Base-by-base conservation (phyloP, 1,284 basidiomycete species). In the Cutaneotrichosporon sp. region DNA sequence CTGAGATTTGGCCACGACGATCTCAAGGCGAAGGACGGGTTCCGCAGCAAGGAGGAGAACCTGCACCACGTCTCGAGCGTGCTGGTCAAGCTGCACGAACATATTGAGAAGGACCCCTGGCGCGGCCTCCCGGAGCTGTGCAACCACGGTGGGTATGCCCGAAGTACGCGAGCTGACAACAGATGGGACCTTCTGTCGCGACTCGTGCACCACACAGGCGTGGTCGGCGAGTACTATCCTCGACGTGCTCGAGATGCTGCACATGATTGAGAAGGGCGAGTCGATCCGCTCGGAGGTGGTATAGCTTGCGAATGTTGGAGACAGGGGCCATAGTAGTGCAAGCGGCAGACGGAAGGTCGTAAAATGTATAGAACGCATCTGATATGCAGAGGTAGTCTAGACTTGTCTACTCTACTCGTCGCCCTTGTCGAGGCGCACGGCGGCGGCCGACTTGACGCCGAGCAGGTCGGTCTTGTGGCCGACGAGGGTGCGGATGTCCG, bases 401-500 rank as follows among this genome's bases (percentile, higher is more conserved):
- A 58, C 42, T 18, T 21, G 32, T 34, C 42, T 18, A 21, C 18
- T 52, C 61, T 70, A 72, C 49, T 77, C 73, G 70, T 79, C 76
- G 26, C 76, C 78, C 74, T 81, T 81, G 62, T 81, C 83, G 71
- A 97, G 91, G 81, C 92, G 87, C 18, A 97, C 93, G 16, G 94
- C 93, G 0, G 92, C 87, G 34, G 91, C 89, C 76, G 88, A 90
- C 82, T 94, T 93, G 70, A 97, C 90, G 66, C 85, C 86, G 68
- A 92, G 92, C 72, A 96, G 86, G 59, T 92, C 89, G 22, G 94
- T 92, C 83, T 97, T 99, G 85, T 99, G 97, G 14, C 97, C 97
- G 58, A 99, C 91, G 53, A 99, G 84, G 42, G 96, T 94, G 67
- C 97, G 86, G 73, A 99, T 99, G 79, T 99, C 98, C 80, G 89